Evolutionary conservation across 2,329 filamentous ascomycete genomes (phyloP), one percentile per base, ranked within the genome.

Genomic region (Calycina marina): DNA sequence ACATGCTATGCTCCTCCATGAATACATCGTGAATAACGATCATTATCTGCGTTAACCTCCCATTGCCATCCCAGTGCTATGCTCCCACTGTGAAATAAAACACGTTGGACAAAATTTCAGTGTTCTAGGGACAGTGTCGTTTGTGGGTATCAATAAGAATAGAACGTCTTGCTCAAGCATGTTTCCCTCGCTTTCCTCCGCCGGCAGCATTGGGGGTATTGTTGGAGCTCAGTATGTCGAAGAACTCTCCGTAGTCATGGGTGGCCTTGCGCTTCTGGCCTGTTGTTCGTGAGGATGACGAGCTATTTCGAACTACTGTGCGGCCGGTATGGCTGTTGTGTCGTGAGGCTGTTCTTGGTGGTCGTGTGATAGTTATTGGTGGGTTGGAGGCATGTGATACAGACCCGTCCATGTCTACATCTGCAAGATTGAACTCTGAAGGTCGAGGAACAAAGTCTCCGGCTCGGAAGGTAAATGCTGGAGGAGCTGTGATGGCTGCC

Each of bases 221-320:
- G 37, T 68, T 62, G 31, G 79, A 53, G 41, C 70, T 72, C 32
- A 72, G 70, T 5, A 80, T 59, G 47, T 83, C 78, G 49, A 85
- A 85, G 33, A 84, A 74, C 47, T 86, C 80, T 14, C 72, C 70
- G 46, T 81, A 68, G 45, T 80, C 18, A 17, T 16, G 9, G 12
- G 27, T 77, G 44, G 82, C 66, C 46, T 78, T 70, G 25, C 80
- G 67, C 54, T 88, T 88, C 44, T 72, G 66, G 2, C 80, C 80
- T 6, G 77, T 70, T 9, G 8, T 73, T 37, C 67, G 66, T 4
- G 73, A 72, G 6, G 81, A 44, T 4, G 44, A 38, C 5, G 24
- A 41, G 14, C 39, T 24, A 17, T 39, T 32, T 36, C 47, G 45
- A 5, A 44, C 29, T 24, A 27, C 40, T 16, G 40, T 14, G 31